Evolutionary conservation across 306 rosid genomes (phyloP).

Genomic region (Cucumis melo): DNA sequence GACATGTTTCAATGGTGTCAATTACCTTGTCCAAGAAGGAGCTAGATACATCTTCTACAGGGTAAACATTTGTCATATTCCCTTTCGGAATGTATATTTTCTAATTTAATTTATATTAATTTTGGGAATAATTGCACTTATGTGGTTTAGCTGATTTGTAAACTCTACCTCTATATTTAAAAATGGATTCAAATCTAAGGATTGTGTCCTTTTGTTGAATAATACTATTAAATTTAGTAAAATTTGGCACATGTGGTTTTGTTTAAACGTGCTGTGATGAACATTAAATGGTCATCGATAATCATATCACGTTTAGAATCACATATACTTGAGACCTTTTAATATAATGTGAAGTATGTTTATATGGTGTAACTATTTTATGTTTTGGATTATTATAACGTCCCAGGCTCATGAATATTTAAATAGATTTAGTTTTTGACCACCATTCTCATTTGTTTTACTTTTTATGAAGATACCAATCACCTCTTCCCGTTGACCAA

Average conservation of each 20-base stretch:
- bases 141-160: background rate
- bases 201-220: background rate
- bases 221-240: background rate
- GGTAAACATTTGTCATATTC: conserved; percentile 30
- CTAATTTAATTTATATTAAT: background rate
- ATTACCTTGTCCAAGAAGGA: conserved; percentile 62
- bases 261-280: background rate
- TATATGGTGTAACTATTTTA: background rate
- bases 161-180: background rate
- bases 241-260: background rate
- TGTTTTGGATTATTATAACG: background rate
- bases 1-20: conserved; percentile 84
- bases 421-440: background rate
- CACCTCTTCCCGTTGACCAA: conserved; percentile 72
- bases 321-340: background rate
- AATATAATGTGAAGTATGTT: background rate
- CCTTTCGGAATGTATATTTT: background rate
- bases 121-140: background rate
- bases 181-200: background rate
- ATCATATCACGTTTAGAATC: background rate
- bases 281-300: background rate
- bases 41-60: conserved; percentile 51
- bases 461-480: conserved; percentile 44
- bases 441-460: background rate
- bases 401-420: background rate